Conservation (phyloP, 2,329 filamentous ascomycete species). For the Chaetothyriales sp. region DNA sequence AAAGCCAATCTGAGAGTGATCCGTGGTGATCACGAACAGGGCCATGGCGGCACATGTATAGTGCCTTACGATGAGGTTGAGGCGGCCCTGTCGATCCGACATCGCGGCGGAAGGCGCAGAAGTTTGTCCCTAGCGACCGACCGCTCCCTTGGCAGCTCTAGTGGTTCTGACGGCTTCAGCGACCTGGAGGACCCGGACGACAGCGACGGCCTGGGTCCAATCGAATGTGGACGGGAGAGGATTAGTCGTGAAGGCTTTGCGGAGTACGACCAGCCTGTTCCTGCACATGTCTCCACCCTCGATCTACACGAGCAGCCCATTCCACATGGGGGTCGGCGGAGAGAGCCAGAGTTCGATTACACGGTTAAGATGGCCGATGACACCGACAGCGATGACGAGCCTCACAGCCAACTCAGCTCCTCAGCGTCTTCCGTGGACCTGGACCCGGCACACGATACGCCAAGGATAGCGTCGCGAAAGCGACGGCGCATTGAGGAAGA, state of each 20-base stretch:
- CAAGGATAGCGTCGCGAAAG: conserved; percentile 3
- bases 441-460: conserved; percentile 6
- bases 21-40: conserved; percentile 9
- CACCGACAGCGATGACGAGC: not conserved
- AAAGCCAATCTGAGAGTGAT: conserved; percentile 39
- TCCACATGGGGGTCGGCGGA: not conserved
- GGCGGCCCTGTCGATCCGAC: conserved; percentile 8
- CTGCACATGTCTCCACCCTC: conserved; percentile 1
- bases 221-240: not conserved
- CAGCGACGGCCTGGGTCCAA: not conserved
- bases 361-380: not conserved
- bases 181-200: not conserved
- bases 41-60: conserved; percentile 1
- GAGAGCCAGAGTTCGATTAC: not conserved
- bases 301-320: not conserved
- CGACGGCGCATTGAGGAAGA: conserved; percentile 15
- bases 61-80: conserved; percentile 17
- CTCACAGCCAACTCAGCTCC: not conserved
- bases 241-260: not conserved
- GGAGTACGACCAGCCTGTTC: not conserved
- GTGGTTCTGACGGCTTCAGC: not conserved
- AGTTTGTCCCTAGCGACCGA: not conserved
- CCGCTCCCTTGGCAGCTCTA: not conserved
- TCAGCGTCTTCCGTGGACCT: not conserved
- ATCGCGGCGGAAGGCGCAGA: not conserved